These are phyloP conservation scores for Fusarium sp. DNA, from an alignment of 2,329 filamentous ascomycete species.

Conservation along the genomic window DNA sequence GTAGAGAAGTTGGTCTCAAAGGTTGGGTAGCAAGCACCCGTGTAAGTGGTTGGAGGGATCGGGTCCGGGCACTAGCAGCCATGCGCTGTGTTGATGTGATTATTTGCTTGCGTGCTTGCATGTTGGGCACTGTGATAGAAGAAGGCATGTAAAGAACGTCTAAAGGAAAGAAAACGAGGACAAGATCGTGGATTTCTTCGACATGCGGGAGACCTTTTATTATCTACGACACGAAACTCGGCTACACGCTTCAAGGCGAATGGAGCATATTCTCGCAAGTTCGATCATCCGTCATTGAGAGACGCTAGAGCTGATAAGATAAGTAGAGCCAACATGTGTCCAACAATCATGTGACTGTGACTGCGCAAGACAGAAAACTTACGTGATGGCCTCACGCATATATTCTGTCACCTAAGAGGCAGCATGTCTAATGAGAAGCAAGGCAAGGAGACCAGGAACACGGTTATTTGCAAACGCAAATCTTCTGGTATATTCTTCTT, in stretches of 20 bases:
- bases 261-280: slow-evolving; percentile 53
- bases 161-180: not conserved
- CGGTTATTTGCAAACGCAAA: not conserved
- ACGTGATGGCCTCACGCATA: not conserved
- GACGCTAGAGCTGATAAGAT: not conserved
- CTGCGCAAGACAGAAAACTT: not conserved
- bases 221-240: slow-evolving; percentile 32
- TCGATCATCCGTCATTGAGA: slow-evolving; percentile 41
- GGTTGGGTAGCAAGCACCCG: slow-evolving; percentile 38
- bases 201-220: slow-evolving; percentile 20
- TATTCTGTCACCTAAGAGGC: not conserved
- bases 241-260: slow-evolving; percentile 41
- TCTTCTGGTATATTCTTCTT: not conserved
- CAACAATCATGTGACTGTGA: slow-evolving; percentile 46
- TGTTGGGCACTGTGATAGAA: slow-evolving; percentile 38
- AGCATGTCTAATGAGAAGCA: not conserved
- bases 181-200: slow-evolving; percentile 9
- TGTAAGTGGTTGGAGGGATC: slow-evolving; percentile 43
- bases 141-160: not conserved
- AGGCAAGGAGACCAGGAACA: not conserved
- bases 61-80: slow-evolving; percentile 45
- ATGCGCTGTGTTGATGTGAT: slow-evolving; percentile 52
- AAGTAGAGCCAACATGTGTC: slow-evolving; percentile 34
- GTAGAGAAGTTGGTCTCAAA: slow-evolving; percentile 35
- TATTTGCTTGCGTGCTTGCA: slow-evolving; percentile 56